Percentiles rank a stretch among this genome's conserved stretches.
Evolutionary conservation across 495 filamentous ascomycete genomes (phyloP).

Genomic region (Penicillium alfredii): DNA sequence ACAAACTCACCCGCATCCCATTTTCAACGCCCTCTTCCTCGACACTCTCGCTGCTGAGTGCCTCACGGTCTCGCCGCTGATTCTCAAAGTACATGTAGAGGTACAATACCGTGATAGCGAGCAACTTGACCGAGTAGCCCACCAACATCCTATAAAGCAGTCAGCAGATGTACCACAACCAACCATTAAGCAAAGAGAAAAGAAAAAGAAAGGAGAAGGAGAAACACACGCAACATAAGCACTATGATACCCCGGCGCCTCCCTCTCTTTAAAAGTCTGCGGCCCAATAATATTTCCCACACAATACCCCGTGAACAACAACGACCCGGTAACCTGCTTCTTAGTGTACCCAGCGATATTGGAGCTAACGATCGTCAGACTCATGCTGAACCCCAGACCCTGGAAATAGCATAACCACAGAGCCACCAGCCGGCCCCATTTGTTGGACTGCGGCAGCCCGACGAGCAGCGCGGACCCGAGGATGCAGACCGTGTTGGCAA

Average conservation of each 20-base stretch:
- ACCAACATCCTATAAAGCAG: conserved; percentile 37
- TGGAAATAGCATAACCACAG: conserved; percentile 52
- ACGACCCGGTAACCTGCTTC: conserved; percentile 48
- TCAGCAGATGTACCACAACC: neutral
- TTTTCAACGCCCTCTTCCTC: conserved; percentile 46
- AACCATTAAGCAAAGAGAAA: too few relatives aligned
- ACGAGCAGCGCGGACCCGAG: conserved; percentile 52
- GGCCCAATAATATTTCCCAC: conserved; percentile 44
- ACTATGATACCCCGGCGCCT: conserved; percentile 48
- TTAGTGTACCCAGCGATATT: conserved; percentile 54
- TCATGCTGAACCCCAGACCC: conserved; percentile 43
- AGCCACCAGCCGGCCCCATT: conserved; percentile 49
- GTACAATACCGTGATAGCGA: conserved; percentile 42
- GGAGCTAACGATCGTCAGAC: conserved; percentile 37
- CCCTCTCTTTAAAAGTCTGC: conserved; percentile 47
- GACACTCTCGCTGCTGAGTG: conserved; percentile 26
- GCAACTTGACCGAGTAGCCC: conserved; percentile 47
- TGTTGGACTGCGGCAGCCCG: conserved; percentile 41
- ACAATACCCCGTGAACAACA: conserved; percentile 40
- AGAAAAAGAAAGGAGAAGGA: neutral
- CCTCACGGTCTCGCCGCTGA: conserved; percentile 45
- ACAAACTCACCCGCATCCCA: conserved; percentile 41
- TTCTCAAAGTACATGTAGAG: conserved; percentile 50
- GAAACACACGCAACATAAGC: conserved; percentile 46
- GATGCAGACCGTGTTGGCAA: conserved; percentile 48